Evolutionary conservation across 2,329 filamentous ascomycete genomes (phyloP).

Genomic region (Aspergillus sp.): DNA sequence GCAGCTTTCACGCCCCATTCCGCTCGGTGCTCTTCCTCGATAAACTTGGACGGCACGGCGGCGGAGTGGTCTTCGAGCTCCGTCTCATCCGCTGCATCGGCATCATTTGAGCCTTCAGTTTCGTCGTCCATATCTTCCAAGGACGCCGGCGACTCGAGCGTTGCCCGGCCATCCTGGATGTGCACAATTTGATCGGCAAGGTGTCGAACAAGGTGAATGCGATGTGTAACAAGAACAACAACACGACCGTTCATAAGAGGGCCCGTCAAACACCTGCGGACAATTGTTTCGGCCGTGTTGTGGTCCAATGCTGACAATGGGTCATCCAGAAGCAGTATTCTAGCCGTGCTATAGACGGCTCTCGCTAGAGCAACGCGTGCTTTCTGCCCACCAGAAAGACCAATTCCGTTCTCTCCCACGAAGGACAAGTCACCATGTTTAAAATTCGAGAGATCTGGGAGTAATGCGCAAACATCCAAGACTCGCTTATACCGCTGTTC

Average conservation of each 20-base stretch:
- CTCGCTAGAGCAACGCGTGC: conserved; percentile 61
- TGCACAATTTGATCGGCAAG: conserved; percentile 73
- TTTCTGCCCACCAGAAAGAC: conserved; percentile 61
- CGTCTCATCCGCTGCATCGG: conserved; percentile 25
- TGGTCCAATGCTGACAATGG: conserved; percentile 62
- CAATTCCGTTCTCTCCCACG: conserved; percentile 62
- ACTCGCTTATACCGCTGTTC: conserved; percentile 67
- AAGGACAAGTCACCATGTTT: conserved; percentile 64
- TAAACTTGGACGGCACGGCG: conserved; percentile 70
- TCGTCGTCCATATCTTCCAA: conserved; percentile 40
- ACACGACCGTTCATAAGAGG: conserved; percentile 55
- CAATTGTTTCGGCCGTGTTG: conserved; percentile 63
- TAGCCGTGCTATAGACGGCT: conserved; percentile 58
- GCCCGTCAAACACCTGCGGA: conserved; percentile 57
- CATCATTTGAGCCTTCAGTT: conserved; percentile 15
- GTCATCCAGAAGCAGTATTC: conserved; percentile 58
- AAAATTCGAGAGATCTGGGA: conserved; percentile 62
- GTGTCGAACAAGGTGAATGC: conserved; percentile 68
- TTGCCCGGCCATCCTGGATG: conserved; percentile 61
- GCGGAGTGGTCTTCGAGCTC: conserved; percentile 47
- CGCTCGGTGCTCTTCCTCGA: conserved; percentile 73
- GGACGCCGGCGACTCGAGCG: conserved; percentile 48
- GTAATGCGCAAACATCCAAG: conserved; percentile 62
- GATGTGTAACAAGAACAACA: conserved; percentile 63
- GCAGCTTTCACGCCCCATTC: conserved; percentile 72